Evolutionary conservation across 2,329 filamentous ascomycete genomes (phyloP).

Genomic region (Colletotrichum sp.): DNA sequence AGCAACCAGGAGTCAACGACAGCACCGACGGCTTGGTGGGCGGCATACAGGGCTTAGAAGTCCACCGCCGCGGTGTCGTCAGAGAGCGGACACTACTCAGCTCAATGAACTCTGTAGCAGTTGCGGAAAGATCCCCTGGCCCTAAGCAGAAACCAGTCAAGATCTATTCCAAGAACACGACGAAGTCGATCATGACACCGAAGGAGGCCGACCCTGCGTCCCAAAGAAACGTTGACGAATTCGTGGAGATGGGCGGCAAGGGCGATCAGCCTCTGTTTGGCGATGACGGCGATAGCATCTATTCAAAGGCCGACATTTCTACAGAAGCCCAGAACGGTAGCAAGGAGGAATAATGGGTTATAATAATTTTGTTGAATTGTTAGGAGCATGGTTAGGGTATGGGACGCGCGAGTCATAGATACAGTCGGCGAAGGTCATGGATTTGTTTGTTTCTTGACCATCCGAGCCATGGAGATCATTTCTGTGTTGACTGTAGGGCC

Average conservation of each 20-base stretch:
- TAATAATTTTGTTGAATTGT: not conserved
- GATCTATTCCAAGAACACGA: slow-evolving; percentile 75
- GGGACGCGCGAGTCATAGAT: not conserved
- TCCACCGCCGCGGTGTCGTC: slow-evolving; percentile 78
- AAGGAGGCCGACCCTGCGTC: slow-evolving; percentile 72
- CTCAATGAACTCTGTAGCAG: slow-evolving; percentile 75
- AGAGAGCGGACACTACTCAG: slow-evolving; percentile 88
- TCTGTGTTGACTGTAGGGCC: not conserved
- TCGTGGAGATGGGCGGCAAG: slow-evolving; percentile 83
- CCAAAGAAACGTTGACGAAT: slow-evolving; percentile 73
- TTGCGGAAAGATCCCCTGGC: slow-evolving; percentile 53
- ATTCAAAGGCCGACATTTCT: slow-evolving; percentile 45
- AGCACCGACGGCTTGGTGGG: slow-evolving; percentile 92
- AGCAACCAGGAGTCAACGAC: slow-evolving; percentile 68
- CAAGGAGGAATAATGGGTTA: slow-evolving; percentile 23
- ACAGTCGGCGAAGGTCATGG: not conserved
- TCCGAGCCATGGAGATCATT: not conserved
- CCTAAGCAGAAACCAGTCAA: slow-evolving; percentile 63
- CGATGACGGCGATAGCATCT: slow-evolving; percentile 61
- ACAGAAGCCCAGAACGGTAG: slow-evolving; percentile 27
- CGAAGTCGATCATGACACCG: slow-evolving; percentile 33
- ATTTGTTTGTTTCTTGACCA: not conserved
- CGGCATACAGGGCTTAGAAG: slow-evolving; percentile 82
- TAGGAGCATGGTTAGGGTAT: not conserved
- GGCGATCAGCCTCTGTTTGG: slow-evolving; percentile 82